A percentile compares a stretch with the other conserved stretches of the same genome.
Evolutionary conservation across 2,329 filamentous ascomycete genomes (phyloP).

Genomic region (Colletotrichum sp.): DNA sequence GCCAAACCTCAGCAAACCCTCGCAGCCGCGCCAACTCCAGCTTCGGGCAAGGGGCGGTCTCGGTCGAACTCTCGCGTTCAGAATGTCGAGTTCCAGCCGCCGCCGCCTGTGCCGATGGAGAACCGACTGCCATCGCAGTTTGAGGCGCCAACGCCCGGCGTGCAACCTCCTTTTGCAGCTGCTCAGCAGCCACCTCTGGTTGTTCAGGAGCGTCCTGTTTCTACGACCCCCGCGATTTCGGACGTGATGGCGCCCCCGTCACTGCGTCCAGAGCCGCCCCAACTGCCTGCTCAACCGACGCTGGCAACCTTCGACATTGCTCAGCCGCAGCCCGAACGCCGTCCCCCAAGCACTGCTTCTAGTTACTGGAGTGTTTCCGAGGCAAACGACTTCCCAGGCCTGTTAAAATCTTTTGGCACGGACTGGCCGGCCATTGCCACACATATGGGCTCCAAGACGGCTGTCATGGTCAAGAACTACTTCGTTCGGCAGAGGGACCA

Average conservation of each 20-base stretch:
- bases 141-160: conserved; percentile 46
- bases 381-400: conserved; percentile 75
- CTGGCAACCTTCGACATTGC: conserved; percentile 57
- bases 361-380: conserved; percentile 91
- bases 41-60: conserved; percentile 52
- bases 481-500: conserved; percentile 68
- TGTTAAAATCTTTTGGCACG: conserved; percentile 77
- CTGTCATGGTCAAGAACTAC: conserved; percentile 83
- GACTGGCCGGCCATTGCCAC: conserved; percentile 78
- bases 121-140: conserved; percentile 47
- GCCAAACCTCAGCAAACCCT: conserved; percentile 41
- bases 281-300: conserved; percentile 49
- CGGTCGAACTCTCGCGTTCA: conserved; percentile 60
- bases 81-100: conserved; percentile 44
- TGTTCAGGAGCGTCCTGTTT: conserved; percentile 38
- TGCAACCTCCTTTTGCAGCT: conserved; percentile 47
- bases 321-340: conserved; percentile 53
- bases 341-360: conserved; percentile 64
- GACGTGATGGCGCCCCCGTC: conserved; percentile 64
- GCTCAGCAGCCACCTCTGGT: conserved; percentile 27
- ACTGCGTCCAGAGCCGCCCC: conserved; percentile 59
- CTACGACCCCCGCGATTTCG: conserved; percentile 43
- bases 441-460: conserved; percentile 84
- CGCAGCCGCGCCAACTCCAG: conserved; percentile 48
- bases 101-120: conserved; percentile 43